Conservation (phyloP, 306 rosid genomes). For the Vachellia collinsii region DNA sequence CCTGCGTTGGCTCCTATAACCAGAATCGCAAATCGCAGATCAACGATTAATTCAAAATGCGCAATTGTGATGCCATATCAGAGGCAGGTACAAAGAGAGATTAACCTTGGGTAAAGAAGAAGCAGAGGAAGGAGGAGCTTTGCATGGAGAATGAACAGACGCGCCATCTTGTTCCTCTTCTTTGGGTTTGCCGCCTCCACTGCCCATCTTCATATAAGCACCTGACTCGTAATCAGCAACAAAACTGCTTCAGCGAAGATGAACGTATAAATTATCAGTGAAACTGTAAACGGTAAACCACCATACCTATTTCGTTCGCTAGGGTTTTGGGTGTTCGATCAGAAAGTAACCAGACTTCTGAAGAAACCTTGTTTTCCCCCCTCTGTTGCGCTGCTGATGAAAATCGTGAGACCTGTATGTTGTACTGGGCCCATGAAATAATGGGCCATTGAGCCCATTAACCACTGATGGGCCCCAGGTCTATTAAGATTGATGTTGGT, state of each 20-base stretch:
- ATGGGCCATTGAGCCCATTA: background rate
- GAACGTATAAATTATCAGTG: background rate
- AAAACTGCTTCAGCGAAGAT: background rate
- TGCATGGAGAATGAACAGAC: slow-evolving; percentile 98
- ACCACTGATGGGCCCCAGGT: too few relatives aligned
- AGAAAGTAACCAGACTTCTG: background rate
- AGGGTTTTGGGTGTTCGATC: slow-evolving; percentile 55
- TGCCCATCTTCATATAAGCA: slow-evolving; percentile 46
- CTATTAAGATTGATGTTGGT: too few relatives aligned
- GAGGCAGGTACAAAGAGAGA: slow-evolving; percentile 20
- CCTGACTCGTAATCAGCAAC: background rate
- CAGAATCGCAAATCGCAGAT: slow-evolving; percentile 33
- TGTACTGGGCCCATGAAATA: background rate
- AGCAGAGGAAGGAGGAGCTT: slow-evolving; percentile 94
- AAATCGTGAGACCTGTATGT: slow-evolving; percentile 9
- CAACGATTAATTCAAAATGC: background rate
- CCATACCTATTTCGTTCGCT: slow-evolving; percentile 24
- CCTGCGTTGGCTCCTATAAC: slow-evolving; percentile 76
- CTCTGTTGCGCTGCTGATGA: background rate
- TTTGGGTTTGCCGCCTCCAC: slow-evolving; percentile 70
- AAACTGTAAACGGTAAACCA: slow-evolving; percentile 19
- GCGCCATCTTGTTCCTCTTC: slow-evolving; percentile 96
- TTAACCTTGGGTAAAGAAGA: slow-evolving; percentile 83
- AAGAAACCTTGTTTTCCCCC: background rate
- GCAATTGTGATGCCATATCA: background rate